phyloP scores from a whole-genome alignment of 306 rosid species.

The Cicer cuneatum region DNA sequence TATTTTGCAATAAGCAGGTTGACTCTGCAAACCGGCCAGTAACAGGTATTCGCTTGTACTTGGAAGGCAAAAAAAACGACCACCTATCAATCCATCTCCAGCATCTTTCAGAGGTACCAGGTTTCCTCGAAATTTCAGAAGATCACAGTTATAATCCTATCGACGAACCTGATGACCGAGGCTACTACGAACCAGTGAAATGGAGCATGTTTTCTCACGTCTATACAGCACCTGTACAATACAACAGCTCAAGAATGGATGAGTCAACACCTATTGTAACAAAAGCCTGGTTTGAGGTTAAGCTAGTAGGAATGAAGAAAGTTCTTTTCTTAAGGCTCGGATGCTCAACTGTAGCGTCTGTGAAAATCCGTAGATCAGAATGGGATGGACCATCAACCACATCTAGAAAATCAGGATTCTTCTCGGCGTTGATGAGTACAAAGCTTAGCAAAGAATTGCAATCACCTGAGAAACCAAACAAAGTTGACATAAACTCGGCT shows the following conservation, averaged over 20 bases:
- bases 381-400: slow-evolving; percentile 80
- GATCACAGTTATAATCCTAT: slow-evolving; percentile 58
- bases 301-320: slow-evolving; percentile 72
- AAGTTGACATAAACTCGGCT: slow-evolving; percentile 82
- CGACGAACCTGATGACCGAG: slow-evolving; percentile 59
- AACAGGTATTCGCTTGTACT: slow-evolving; percentile 77
- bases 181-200: slow-evolving; percentile 74
- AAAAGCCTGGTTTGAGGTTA: slow-evolving; percentile 86
- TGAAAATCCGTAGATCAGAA: slow-evolving; percentile 74
- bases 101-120: slow-evolving; percentile 79
- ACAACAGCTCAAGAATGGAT: slow-evolving; percentile 60
- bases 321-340: slow-evolving; percentile 86
- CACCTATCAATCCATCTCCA: slow-evolving; percentile 88
- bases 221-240: slow-evolving; percentile 77
- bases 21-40: slow-evolving; percentile 77
- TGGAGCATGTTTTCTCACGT: slow-evolving; percentile 87
- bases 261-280: slow-evolving; percentile 77
- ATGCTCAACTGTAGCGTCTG: slow-evolving; percentile 72
- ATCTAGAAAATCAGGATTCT: slow-evolving; percentile 77
- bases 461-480: slow-evolving; percentile 55
- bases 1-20: slow-evolving; percentile 55
- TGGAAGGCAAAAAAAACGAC: slow-evolving; percentile 80
- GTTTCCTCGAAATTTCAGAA: slow-evolving; percentile 61
- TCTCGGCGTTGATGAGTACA: slow-evolving; percentile 76
- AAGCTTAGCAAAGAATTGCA: slow-evolving; percentile 67